A percentile compares a stretch with the other conserved stretches of the same genome.
These are phyloP conservation scores for Coemansia sp. DNA, from an alignment of 371 early-diverging fungal species.

Conservation along the genomic window DNA sequence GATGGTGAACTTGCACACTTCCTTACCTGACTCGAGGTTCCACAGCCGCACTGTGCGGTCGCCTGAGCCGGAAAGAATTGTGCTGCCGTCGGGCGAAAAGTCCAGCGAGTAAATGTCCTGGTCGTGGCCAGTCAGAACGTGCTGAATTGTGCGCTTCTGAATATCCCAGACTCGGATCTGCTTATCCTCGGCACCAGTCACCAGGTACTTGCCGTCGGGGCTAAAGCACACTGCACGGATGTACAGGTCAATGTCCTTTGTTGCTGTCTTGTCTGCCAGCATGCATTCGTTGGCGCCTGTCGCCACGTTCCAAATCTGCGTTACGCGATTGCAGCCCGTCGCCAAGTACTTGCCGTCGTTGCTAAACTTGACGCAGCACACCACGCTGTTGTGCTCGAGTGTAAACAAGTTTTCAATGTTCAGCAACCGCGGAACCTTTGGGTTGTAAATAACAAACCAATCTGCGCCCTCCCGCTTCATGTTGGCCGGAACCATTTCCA, in stretches of 20 bases:
- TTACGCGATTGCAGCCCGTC: slow-evolving; percentile 91
- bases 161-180: slow-evolving; percentile 90
- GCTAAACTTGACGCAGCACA: slow-evolving; percentile 96
- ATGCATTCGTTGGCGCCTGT: slow-evolving; percentile 74
- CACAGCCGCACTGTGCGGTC: slow-evolving; percentile 91
- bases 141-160: slow-evolving; percentile 65
- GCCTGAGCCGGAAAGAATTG: slow-evolving; percentile 92
- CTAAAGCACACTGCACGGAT: slow-evolving; percentile 97
- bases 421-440: slow-evolving; percentile 67
- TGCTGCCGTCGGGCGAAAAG: slow-evolving; percentile 89
- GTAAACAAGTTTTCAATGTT: slow-evolving; percentile 84
- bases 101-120: slow-evolving; percentile 97
- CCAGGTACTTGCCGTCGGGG: slow-evolving; percentile 87
- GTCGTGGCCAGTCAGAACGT: slow-evolving; percentile 83
- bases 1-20: slow-evolving; percentile 71
- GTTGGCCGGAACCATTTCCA: slow-evolving; percentile 74
- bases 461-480: slow-evolving; percentile 87
- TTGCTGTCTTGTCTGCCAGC: slow-evolving; percentile 73
- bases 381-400: slow-evolving; percentile 88
- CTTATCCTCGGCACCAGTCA: slow-evolving; percentile 97
- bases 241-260: slow-evolving; percentile 82
- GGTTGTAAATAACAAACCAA: slow-evolving; percentile 87
- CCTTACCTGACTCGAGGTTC: slow-evolving; percentile 77
- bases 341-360: slow-evolving; percentile 89
- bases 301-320: slow-evolving; percentile 84